Percentiles rank a stretch among this genome's conserved stretches.
These are phyloP conservation scores for Pterocarpus macrocarpus DNA, from an alignment of 306 rosid genomes.

Conservation along the genomic window DNA sequence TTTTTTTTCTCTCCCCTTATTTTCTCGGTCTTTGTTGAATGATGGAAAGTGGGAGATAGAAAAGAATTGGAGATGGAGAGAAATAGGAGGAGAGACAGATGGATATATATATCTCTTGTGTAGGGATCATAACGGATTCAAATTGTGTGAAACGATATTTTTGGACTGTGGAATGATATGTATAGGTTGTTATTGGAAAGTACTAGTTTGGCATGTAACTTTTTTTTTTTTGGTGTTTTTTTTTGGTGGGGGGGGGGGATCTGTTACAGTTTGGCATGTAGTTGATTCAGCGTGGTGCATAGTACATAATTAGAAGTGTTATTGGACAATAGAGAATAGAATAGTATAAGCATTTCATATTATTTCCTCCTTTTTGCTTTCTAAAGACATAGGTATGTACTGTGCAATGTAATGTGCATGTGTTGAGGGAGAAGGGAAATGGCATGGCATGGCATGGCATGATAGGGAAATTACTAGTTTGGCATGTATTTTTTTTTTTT, in stretches of 20 bases:
- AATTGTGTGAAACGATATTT: not conserved
- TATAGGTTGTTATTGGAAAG: not conserved
- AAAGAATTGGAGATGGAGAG: constrained; percentile 55
- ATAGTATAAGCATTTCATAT: no score
- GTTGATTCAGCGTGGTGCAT: no score
- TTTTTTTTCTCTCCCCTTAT: constrained; percentile 35
- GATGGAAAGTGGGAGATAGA: constrained; percentile 35
- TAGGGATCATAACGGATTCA: constrained; percentile 43
- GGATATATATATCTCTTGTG: not conserved
- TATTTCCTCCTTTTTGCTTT: no score
- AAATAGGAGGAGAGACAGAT: constrained; percentile 55
- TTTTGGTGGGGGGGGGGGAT: not conserved
- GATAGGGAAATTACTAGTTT: no score
- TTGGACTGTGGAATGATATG: not conserved
- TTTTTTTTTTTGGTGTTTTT: no score
- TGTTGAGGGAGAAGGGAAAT: no score
- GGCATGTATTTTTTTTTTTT: no score
- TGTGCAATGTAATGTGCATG: no score
- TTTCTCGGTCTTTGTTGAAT: constrained; percentile 45
- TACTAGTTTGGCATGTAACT: not conserved
- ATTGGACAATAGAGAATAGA: no score
- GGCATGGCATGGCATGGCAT: no score
- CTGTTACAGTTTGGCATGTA: not conserved
- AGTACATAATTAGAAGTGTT: no score
- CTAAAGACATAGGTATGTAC: no score